Evolutionary conservation across 768 basidiomycete species (phyloP), one percentile per base, ranked within the genome.

Genomic region (Gloeophyllum trabeum): DNA sequence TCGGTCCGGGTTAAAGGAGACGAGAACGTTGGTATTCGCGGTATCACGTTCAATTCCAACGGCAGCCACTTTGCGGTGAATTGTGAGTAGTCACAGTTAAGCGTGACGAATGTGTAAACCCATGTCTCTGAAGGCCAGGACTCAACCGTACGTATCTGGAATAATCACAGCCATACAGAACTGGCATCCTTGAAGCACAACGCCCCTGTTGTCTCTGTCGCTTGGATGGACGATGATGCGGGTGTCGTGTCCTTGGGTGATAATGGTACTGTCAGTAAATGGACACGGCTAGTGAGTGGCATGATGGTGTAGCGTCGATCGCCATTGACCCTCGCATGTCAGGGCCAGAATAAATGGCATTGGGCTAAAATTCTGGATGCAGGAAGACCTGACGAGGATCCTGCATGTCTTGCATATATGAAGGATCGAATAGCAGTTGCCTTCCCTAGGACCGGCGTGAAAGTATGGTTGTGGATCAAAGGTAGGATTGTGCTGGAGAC

Each of bases 71-170:
- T 83, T 49, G 81, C 78, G 4, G 55, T 80, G 42, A 65, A 61
- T 48, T 81, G 81, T 74, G 48, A 54, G 76, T 66, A 6, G 18
- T 43, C 21, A 19, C 21, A 20, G 24, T 18, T 25, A 28, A 18
- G 37, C 18, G 20, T 28, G 37, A 25, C 44, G 16, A 12, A 30
- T 24, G 24, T 44, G 25, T 44, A 18, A 30, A 14, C 16, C 23
- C 16, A 23, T 39, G 35, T 20, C 23, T 22, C 47, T 42, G 7
- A 45, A 79, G 78, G 76, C 51, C 57, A 63, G 30, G 79, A 84
- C 57, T 65, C 61, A 24, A 73, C 76, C 18, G 61, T 82, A 38
- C 76, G 81, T 35, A 71, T 84, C 53, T 81, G 77, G 77, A 68
- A 67, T 47, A 78, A 66, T 46, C 41, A 52, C 24, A 61, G 50